Evolutionary conservation across 257 asterid genomes (phyloP).

Genomic region (Plantago major): DNA sequence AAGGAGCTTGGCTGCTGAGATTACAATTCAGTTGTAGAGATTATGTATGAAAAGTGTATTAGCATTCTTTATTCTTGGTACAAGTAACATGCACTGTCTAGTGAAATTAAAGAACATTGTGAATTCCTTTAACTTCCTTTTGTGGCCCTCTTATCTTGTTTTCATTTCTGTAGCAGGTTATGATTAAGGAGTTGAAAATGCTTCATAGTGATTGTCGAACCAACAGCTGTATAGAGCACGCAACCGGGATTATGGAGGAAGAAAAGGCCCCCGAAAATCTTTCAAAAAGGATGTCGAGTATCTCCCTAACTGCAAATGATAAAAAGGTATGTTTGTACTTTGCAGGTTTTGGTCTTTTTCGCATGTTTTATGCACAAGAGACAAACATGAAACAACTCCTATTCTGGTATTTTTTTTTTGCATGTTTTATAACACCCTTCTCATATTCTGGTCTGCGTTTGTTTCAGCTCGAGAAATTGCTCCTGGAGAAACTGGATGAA

Average conservation of each 20-base stretch:
- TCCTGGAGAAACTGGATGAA: slow-evolving; percentile 62
- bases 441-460: slow-evolving; percentile 4
- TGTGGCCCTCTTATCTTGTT: slow-evolving; percentile 5
- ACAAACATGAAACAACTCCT: background rate
- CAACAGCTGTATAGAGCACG: slow-evolving; percentile 84
- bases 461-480: slow-evolving; percentile 62
- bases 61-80: background rate
- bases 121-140: slow-evolving; percentile 6
- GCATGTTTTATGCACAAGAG: slow-evolving; percentile 7
- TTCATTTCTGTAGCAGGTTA: slow-evolving; percentile 36
- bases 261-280: slow-evolving; percentile 85
- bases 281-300: slow-evolving; percentile 58
- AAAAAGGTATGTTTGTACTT: slow-evolving; percentile 45
- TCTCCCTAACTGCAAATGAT: slow-evolving; percentile 62
- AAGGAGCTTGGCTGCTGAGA: slow-evolving; percentile 12
- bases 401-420: too few relatives aligned
- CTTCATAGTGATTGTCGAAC: slow-evolving; percentile 65
- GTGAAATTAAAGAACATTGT: background rate
- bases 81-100: too few relatives aligned
- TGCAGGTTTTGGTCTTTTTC: too few relatives aligned
- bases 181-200: slow-evolving; percentile 59
- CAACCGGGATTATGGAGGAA: slow-evolving; percentile 81
- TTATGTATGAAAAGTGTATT: slow-evolving; percentile 1
- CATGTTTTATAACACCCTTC: background rate
- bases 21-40: slow-evolving; percentile 1